phyloP scores from a whole-genome alignment of 2,329 filamentous ascomycete species.

The Trichoderma guizhouense region DNA sequence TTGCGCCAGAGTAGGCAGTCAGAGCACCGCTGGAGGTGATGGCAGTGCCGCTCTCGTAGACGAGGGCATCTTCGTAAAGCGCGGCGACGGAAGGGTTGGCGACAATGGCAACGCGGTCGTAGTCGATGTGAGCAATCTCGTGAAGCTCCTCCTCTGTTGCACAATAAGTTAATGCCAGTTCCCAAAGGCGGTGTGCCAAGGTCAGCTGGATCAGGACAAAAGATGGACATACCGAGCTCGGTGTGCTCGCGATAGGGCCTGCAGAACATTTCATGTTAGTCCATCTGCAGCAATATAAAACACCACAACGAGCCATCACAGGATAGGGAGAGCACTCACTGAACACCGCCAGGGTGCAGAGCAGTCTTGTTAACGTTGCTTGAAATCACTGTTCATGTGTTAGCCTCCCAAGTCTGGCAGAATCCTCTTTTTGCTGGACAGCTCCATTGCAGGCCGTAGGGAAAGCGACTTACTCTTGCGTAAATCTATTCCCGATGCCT shows the following conservation, averaged over 20 bases:
- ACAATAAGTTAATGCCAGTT: background rate
- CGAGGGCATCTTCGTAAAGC: conserved; percentile 97
- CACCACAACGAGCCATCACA: background rate
- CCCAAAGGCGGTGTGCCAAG: background rate
- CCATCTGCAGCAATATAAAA: background rate
- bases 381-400: conserved; percentile 40
- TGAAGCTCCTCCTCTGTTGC: conserved; percentile 81
- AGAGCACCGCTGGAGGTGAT: conserved; percentile 94
- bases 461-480: conserved; percentile 39
- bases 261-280: conserved; percentile 29
- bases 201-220: conserved; percentile 9
- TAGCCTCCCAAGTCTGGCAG: conserved; percentile 17
- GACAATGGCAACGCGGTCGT: conserved; percentile 94
- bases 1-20: conserved; percentile 95
- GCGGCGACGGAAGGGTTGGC: conserved; percentile 94
- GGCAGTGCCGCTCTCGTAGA: conserved; percentile 93
- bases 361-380: conserved; percentile 82
- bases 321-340: conserved; percentile 57
- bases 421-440: background rate
- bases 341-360: conserved; percentile 85
- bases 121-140: conserved; percentile 98
- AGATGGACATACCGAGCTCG: conserved; percentile 63
- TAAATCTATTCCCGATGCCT: conserved; percentile 37
- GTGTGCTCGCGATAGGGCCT: conserved; percentile 87
- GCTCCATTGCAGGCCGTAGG: background rate